Evolutionary conservation across 2,329 filamentous ascomycete species (phyloP).

Genomic region (Chaetomium strumarium): DNA sequence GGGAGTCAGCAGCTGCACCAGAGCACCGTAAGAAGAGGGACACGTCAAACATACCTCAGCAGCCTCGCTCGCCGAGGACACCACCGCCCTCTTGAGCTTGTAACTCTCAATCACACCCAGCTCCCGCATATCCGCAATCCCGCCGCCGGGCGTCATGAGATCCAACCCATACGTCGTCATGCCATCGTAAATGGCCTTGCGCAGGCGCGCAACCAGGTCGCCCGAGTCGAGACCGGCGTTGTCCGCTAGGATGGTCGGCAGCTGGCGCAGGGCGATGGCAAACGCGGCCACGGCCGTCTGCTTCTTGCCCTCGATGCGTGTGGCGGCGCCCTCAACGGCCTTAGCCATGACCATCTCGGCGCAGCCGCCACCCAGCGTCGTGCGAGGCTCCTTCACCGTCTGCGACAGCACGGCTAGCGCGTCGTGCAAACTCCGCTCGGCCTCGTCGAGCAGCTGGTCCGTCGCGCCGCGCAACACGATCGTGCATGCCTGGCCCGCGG

Average conservation of each 20-base stretch:
- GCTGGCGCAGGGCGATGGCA: constrained; percentile 79
- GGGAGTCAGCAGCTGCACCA: constrained; percentile 22
- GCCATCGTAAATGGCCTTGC: constrained; percentile 92
- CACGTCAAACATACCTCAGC: constrained; percentile 68
- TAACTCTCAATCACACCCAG: constrained; percentile 95
- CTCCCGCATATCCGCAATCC: constrained; percentile 92
- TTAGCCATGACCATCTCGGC: constrained; percentile 99
- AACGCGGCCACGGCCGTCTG: constrained; percentile 90
- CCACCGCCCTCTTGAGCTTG: constrained; percentile 97
- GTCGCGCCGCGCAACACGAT: constrained; percentile 94
- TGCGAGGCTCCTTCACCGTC: constrained; percentile 89
- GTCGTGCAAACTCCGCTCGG: constrained; percentile 92
- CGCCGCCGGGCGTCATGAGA: constrained; percentile 80
- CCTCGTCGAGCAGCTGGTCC: constrained; percentile 93
- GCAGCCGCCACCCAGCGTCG: constrained; percentile 90
- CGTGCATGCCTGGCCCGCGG: constrained; percentile 89
- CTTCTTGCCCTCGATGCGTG: constrained; percentile 94
- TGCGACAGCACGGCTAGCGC: constrained; percentile 94
- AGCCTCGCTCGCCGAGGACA: constrained; percentile 91
- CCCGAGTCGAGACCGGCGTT: constrained; percentile 95
- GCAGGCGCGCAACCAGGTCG: constrained; percentile 83
- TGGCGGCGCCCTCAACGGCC: constrained; percentile 87
- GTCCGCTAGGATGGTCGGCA: constrained; percentile 94
- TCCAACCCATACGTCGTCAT: constrained; percentile 90
- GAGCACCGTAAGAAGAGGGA: not conserved